Conservation (phyloP, 352 stramenopile genomes). For the Phytopythium kandeliae region DNA sequence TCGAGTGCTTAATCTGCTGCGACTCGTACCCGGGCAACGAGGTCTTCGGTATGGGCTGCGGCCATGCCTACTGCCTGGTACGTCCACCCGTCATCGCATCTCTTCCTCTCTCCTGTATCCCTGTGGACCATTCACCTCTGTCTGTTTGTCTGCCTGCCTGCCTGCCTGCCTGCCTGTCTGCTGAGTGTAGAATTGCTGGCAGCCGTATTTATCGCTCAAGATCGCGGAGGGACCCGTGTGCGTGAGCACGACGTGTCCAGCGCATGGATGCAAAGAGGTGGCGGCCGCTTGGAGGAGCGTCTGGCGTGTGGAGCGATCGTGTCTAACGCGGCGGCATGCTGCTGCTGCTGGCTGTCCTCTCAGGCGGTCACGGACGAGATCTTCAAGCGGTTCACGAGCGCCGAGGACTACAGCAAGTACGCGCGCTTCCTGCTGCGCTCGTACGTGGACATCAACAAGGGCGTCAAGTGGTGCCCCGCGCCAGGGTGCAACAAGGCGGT, state of each 20-base stretch:
- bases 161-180: no score
- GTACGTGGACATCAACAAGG: slow-evolving; percentile 98
- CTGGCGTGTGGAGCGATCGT: no score
- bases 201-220: slow-evolving; percentile 81
- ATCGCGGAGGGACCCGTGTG: slow-evolving; percentile 91
- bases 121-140: no score
- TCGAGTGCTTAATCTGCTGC: slow-evolving; percentile 93
- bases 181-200: slow-evolving; percentile 67
- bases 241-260: slow-evolving; percentile 93
- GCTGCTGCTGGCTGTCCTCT: not conserved
- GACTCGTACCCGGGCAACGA: slow-evolving; percentile 77
- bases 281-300: no score
- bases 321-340: no score
- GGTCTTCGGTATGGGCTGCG: slow-evolving; percentile 93
- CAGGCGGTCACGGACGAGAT: slow-evolving; percentile 62
- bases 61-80: slow-evolving; percentile 94
- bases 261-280: slow-evolving; percentile 94
- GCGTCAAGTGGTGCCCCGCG: slow-evolving; percentile 96
- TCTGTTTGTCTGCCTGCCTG: no score
- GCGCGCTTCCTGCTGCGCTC: slow-evolving; percentile 90
- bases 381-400: slow-evolving; percentile 61
- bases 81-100: no score
- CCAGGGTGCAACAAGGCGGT: slow-evolving; percentile 95
- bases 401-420: slow-evolving; percentile 86
- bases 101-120: no score